These are phyloP conservation scores for Parmelia sp. DNA, from an alignment of 495 filamentous ascomycete genomes.

Conservation along the genomic window DNA sequence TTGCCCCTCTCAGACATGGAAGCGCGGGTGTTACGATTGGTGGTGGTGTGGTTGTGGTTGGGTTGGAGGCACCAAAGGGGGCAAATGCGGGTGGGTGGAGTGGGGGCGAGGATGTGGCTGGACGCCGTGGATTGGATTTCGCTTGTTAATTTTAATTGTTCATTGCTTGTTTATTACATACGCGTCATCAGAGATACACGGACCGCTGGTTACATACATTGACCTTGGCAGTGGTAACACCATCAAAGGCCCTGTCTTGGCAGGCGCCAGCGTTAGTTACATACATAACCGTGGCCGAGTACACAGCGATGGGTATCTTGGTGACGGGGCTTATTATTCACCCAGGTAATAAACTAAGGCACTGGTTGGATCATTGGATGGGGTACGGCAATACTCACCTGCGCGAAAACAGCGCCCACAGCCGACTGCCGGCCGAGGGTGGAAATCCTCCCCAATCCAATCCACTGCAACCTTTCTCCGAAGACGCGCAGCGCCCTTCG, in stretches of 20 bases:
- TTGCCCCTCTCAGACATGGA: slow-evolving; percentile 64
- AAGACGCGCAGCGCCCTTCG: slow-evolving; percentile 18
- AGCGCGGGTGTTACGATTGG: slow-evolving; percentile 24
- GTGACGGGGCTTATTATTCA: too few species aligned
- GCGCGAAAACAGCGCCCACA: slow-evolving; percentile 4
- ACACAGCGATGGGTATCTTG: too few species aligned
- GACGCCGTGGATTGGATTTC: neutral
- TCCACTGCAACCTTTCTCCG: neutral
- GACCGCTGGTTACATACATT: too few species aligned
- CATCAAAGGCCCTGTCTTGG: too few species aligned
- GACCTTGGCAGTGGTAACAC: too few species aligned
- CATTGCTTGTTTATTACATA: too few species aligned
- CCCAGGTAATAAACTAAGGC: neutral
- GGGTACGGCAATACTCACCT: slow-evolving; percentile 1
- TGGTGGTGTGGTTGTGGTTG: neutral
- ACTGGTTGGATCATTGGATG: slow-evolving; percentile 4
- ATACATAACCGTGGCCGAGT: too few species aligned
- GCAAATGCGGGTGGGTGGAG: slow-evolving; percentile 7
- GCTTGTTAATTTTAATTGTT: neutral
- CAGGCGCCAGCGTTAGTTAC: too few species aligned
- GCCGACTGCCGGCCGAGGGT: slow-evolving; percentile 5
- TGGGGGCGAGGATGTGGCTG: slow-evolving; percentile 1
- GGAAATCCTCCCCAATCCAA: slow-evolving; percentile 7
- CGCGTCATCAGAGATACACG: too few species aligned
- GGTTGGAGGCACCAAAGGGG: neutral